phyloP scores from a whole-genome alignment of 306 rosid genomes.

The Quercus gilva region DNA sequence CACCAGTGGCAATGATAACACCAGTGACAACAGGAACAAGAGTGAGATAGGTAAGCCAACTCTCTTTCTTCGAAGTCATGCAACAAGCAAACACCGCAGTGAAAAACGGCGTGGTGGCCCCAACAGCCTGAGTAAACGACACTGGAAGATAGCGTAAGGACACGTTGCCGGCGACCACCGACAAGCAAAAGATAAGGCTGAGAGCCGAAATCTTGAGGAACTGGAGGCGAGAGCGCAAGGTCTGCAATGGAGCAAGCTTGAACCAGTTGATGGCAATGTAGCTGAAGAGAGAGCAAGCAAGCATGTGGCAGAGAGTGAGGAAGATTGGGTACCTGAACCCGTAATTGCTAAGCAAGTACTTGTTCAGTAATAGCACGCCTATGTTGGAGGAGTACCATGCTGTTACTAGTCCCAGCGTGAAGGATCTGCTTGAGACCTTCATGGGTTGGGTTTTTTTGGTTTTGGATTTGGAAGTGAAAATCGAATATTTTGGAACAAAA shows the following conservation, averaged over 20 bases:
- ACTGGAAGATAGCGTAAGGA: conserved; percentile 90
- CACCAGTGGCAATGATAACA: conserved; percentile 97
- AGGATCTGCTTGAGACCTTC: conserved; percentile 69
- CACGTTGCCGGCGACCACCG: conserved; percentile 92
- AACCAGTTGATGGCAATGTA: conserved; percentile 94
- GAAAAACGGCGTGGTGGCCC: conserved; percentile 96
- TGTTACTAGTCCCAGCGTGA: conserved; percentile 81
- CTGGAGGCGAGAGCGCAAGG: conserved; percentile 82
- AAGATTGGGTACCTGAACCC: conserved; percentile 99
- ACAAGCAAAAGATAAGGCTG: conserved; percentile 79
- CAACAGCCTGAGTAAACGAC: conserved; percentile 88
- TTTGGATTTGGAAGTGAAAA: no score
- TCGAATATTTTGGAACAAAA: no score
- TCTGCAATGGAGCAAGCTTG: conserved; percentile 93
- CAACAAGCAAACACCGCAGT: conserved; percentile 91
- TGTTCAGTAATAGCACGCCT: conserved; percentile 85
- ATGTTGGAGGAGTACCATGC: conserved; percentile 97
- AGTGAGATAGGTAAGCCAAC: conserved; percentile 87
- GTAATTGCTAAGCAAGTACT: conserved; percentile 87
- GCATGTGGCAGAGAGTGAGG: conserved; percentile 99
- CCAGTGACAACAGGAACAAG: conserved; percentile 95
- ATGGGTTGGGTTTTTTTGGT: conserved; percentile 8
- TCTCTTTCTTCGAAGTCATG: conserved; percentile 84
- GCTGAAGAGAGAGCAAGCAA: conserved; percentile 89
- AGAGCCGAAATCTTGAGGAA: conserved; percentile 85